These are phyloP conservation scores for Phlebiopsis flavidoalba DNA, from an alignment of 768 basidiomycete species.

Conservation along the genomic window DNA sequence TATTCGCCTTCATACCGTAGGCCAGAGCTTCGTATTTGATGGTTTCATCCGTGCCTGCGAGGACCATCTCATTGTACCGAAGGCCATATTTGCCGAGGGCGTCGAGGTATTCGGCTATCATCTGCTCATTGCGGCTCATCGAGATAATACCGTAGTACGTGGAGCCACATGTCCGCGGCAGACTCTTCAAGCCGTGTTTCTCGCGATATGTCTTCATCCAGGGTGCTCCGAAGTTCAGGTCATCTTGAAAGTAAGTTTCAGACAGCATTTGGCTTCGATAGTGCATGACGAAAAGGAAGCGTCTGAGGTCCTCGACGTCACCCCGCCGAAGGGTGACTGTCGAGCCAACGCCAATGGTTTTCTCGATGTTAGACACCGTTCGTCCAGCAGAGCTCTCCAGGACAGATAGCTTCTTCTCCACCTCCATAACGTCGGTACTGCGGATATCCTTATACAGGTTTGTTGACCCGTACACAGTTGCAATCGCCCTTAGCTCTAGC, in stretches of 20 bases:
- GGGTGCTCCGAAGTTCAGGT: background rate
- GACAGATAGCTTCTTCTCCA: background rate
- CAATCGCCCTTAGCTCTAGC: background rate
- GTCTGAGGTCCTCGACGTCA: background rate
- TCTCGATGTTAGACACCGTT: background rate
- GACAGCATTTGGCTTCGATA: background rate
- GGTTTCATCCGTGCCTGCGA: background rate
- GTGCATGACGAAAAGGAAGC: background rate
- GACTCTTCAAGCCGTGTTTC: background rate
- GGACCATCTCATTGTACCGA: background rate
- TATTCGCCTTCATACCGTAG: background rate
- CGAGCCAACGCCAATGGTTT: background rate
- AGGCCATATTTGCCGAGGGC: background rate
- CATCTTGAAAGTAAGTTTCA: background rate
- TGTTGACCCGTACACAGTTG: background rate
- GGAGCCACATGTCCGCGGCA: background rate
- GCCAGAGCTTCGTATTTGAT: background rate
- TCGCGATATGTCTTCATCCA: background rate
- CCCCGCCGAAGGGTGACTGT: background rate
- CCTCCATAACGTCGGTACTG: background rate
- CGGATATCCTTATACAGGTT: background rate
- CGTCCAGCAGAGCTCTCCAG: background rate
- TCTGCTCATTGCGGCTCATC: background rate
- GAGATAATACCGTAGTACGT: background rate
- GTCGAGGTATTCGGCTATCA: background rate